A percentile compares a stretch with the other conserved stretches of the same genome.
These are phyloP conservation scores for Fomitopsis schrenkii DNA, from an alignment of 1,284 basidiomycete genomes.

Conservation along the genomic window DNA sequence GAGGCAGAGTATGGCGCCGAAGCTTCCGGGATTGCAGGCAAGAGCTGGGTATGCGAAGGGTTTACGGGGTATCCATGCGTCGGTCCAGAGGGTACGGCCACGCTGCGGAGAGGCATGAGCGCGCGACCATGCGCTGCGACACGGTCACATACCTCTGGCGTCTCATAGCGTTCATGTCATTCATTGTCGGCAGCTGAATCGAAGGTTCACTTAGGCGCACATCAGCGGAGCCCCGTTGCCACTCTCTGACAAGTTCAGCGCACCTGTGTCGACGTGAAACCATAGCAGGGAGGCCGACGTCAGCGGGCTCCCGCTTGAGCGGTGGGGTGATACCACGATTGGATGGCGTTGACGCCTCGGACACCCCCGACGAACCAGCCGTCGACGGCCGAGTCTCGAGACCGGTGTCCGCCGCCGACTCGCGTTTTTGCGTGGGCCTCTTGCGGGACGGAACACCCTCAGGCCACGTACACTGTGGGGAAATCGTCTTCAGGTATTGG, in stretches of 20 bases:
- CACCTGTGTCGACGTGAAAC: conserved; percentile 53
- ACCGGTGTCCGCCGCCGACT: conserved; percentile 33
- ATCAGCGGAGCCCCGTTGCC: neutral
- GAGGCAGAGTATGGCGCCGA: conserved; percentile 30
- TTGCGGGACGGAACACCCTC: conserved; percentile 63
- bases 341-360: conserved; percentile 60
- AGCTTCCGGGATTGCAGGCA: conserved; percentile 58
- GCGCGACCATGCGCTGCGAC: conserved; percentile 3
- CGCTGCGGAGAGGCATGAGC: conserved; percentile 1
- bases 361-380: conserved; percentile 56
- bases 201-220: conserved; percentile 16
- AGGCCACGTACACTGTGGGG: conserved; percentile 73
- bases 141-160: conserved; percentile 43
- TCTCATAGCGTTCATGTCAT: conserved; percentile 24
- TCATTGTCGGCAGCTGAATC: conserved; percentile 14
- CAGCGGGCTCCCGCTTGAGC: conserved; percentile 39
- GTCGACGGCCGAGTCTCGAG: conserved; percentile 57
- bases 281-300: conserved; percentile 48
- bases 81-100: conserved; percentile 14
- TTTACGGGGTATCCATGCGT: conserved; percentile 27
- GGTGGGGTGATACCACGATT: conserved; percentile 60
- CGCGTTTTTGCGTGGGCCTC: conserved; percentile 41
- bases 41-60: conserved; percentile 35
- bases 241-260: conserved; percentile 1
- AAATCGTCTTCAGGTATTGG: conserved; percentile 13